These are phyloP conservation scores for Fusarium xyrophilum DNA, from an alignment of 2,329 filamentous ascomycete genomes.

Conservation along the genomic window DNA sequence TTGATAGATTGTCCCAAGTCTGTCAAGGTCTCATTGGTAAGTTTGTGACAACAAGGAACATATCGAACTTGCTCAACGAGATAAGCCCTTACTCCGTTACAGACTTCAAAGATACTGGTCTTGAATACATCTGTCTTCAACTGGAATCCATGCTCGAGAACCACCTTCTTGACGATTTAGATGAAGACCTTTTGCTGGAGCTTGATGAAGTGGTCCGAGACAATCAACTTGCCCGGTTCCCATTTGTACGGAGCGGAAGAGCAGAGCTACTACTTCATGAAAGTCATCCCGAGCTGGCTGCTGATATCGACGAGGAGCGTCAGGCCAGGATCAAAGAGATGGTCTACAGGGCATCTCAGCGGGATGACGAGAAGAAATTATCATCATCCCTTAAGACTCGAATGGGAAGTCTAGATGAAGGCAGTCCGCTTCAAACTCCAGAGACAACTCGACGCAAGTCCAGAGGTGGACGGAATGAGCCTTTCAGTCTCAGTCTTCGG, in stretches of 20 bases:
- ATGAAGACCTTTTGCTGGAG: conserved; percentile 81
- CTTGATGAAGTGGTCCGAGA: conserved; percentile 80
- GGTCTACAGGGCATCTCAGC: conserved; percentile 68
- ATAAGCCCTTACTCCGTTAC: conserved; percentile 83
- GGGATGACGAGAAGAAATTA: conserved; percentile 68
- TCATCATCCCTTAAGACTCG: conserved; percentile 67
- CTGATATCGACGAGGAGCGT: conserved; percentile 72
- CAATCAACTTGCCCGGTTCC: conserved; percentile 80
- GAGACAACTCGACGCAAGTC: conserved; percentile 57
- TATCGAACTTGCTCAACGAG: conserved; percentile 83
- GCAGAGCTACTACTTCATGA: conserved; percentile 72
- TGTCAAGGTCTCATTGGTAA: conserved; percentile 85
- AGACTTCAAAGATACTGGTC: conserved; percentile 84
- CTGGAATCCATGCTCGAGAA: conserved; percentile 93
- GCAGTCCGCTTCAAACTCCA: conserved; percentile 48
- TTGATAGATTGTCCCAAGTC: conserved; percentile 86
- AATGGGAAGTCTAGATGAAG: conserved; percentile 71
- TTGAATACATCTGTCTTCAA: conserved; percentile 92
- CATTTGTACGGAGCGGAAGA: conserved; percentile 77
- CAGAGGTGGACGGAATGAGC: conserved; percentile 59
- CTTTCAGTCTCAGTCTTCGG: conserved; percentile 70
- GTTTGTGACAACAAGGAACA: conserved; percentile 86
- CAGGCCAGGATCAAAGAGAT: conserved; percentile 78
- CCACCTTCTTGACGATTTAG: conserved; percentile 82
- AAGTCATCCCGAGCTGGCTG: conserved; percentile 66